phyloP scores from a whole-genome alignment of 139 green algal species.

The Tetradesmus obliquus region DNA sequence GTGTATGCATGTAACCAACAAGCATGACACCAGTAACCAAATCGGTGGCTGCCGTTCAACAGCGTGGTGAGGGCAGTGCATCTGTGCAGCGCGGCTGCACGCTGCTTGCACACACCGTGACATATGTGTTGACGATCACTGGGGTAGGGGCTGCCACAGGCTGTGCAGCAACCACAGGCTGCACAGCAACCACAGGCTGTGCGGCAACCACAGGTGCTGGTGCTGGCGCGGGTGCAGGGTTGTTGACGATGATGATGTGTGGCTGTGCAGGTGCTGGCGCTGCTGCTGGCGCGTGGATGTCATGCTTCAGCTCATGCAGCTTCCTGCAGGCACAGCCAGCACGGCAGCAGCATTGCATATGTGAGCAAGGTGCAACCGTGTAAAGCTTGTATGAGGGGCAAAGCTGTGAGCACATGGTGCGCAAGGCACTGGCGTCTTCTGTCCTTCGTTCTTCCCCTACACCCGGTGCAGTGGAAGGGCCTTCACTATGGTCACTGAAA shows the following conservation, averaged over 20 bases:
- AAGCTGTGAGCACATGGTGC: no score
- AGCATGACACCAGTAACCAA: not conserved
- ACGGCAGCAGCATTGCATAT: no score
- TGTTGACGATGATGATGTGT: constrained; percentile 1
- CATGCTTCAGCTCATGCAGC: no score
- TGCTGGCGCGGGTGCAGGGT: not conserved
- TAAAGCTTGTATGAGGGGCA: no score
- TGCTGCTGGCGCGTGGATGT: no score
- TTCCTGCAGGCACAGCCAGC: no score
- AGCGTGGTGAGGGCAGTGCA: not conserved
- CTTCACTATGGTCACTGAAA: no score
- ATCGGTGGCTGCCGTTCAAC: not conserved
- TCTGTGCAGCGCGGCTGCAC: not conserved
- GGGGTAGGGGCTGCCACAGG: not conserved
- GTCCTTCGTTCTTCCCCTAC: no score
- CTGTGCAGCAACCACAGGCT: not conserved
- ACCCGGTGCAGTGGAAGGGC: no score
- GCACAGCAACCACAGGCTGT: not conserved
- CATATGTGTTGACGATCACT: constrained; percentile 5
- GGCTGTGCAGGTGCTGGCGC: no score
- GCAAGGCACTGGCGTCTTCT: no score
- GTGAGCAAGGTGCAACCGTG: no score
- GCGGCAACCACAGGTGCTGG: not conserved
- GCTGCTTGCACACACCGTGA: not conserved
- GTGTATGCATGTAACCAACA: not conserved